Base-by-base conservation (phyloP, 257 asterid genomes). In the Oldenlandia corymbosa region DNA sequence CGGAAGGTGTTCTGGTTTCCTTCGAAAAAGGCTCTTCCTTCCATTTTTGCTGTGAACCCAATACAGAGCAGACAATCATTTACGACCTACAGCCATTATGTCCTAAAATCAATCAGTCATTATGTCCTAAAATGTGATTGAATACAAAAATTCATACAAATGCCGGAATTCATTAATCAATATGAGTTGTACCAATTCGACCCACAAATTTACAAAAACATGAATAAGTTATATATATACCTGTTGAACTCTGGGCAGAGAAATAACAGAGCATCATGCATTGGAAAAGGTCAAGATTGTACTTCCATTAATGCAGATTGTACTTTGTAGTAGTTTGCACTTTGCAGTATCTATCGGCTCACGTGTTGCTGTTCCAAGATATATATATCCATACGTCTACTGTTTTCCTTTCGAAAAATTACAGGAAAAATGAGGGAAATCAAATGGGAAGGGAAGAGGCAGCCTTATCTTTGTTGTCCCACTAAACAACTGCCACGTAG, bases 401-500 rank as follows among this genome's bases (percentile, higher is more conserved):
- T n/a, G n/a, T n/a, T n/a, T n/a, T n/a, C n/a, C n/a, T n/a, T n/a
- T n/a, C n/a, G n/a, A n/a, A n/a, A n/a, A n/a, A n/a, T n/a, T n/a
- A n/a, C n/a, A n/a, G n/a, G n/a, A n/a, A n/a, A n/a, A n/a, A n/a
- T n/a, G n/a, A n/a, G n/a, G n/a, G n/a, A n/a, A n/a, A n/a, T n/a
- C n/a, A 56, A 54, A 11, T 54, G 41, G 41, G 61, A 9, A 27
- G 7, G 45, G 9, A 50, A 27, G 30, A 20, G 7, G 10, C 6
- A 54, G 18, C 59, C 71, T 67, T 67, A 67, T 67, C 71, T 52
- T 13, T 42, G 42, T 46, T 24, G 28, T 58, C 59, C 71, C 71
- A 58, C 51, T 67, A 0, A 34, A 0, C 27, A 32, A 1, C 51
- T 34, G 71, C 71, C 71, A 67, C 71, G 71, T 67, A 31, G 31